phyloP scores from a whole-genome alignment of 768 basidiomycete species.

The Mycena haematopus region DNA sequence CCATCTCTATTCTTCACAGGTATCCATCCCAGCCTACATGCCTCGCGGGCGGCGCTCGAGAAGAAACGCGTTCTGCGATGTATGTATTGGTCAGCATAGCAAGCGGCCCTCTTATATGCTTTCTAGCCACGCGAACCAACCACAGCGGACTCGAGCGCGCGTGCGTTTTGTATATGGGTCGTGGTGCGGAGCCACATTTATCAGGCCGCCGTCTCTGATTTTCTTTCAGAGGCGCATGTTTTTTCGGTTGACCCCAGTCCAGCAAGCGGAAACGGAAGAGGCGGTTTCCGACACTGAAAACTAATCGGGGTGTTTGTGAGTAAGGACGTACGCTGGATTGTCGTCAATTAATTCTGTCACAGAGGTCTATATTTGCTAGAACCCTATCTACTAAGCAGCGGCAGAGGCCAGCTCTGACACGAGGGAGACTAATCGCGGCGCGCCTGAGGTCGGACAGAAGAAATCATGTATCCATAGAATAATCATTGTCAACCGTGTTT shows the following conservation, averaged over 20 bases:
- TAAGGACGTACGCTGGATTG: background rate
- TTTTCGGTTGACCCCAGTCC: background rate
- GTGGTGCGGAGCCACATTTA: constrained; percentile 9
- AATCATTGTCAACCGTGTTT: constrained; percentile 39
- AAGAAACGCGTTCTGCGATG: constrained; percentile 22
- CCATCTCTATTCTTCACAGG: background rate
- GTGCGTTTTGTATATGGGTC: constrained; percentile 10
- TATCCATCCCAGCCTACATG: background rate
- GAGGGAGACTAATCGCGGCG: background rate
- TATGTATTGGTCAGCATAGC: background rate
- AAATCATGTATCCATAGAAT: background rate
- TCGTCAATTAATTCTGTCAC: background rate
- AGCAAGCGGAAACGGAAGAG: constrained; percentile 16
- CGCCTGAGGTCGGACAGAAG: background rate
- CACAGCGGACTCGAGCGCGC: background rate
- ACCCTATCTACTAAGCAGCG: background rate
- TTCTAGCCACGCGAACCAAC: background rate
- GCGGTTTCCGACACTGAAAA: constrained; percentile 24
- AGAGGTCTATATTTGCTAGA: background rate
- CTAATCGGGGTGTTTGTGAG: background rate
- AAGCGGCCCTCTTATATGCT: background rate
- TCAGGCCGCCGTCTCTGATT: background rate
- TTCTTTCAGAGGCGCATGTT: constrained; percentile 8
- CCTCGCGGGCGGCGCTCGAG: constrained; percentile 3
- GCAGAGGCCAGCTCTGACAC: constrained; percentile 4